Conservation (phyloP, 208 protist species). For the Phytomonas sp. region DNA sequence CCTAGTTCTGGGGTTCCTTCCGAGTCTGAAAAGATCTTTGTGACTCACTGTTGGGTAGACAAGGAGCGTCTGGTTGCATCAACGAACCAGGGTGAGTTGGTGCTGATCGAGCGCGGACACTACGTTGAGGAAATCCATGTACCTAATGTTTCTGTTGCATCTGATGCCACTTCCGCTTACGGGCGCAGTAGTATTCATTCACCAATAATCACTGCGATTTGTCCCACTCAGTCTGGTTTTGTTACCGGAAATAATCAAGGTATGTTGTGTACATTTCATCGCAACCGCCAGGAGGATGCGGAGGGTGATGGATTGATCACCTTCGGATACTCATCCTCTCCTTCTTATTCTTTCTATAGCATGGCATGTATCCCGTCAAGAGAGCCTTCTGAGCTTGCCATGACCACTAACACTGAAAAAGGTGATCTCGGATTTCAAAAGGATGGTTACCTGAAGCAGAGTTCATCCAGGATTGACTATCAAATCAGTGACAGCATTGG, state of each 20-base stretch:
- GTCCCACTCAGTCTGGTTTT: slow-evolving; percentile 36
- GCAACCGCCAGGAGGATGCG: background rate
- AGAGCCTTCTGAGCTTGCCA: background rate
- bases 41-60: slow-evolving; percentile 88
- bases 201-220: background rate
- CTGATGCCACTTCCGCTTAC: slow-evolving; percentile 10
- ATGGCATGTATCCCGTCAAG: background rate
- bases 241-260: slow-evolving; percentile 64
- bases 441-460: background rate
- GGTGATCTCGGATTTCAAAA: background rate
- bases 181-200: background rate
- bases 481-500: background rate
- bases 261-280: slow-evolving; percentile 16
- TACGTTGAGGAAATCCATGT: slow-evolving; percentile 38
- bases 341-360: background rate
- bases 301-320: background rate
- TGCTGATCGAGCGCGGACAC: slow-evolving; percentile 73
- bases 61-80: slow-evolving; percentile 75
- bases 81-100: slow-evolving; percentile 73
- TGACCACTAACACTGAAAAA: background rate
- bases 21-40: slow-evolving; percentile 55
- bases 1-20: slow-evolving; percentile 31
- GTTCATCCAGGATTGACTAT: background rate
- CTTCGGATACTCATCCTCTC: background rate
- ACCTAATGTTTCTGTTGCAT: slow-evolving; percentile 11